phyloP scores from a whole-genome alignment of 1,284 basidiomycete genomes.

The Sporisorium scitamineum region DNA sequence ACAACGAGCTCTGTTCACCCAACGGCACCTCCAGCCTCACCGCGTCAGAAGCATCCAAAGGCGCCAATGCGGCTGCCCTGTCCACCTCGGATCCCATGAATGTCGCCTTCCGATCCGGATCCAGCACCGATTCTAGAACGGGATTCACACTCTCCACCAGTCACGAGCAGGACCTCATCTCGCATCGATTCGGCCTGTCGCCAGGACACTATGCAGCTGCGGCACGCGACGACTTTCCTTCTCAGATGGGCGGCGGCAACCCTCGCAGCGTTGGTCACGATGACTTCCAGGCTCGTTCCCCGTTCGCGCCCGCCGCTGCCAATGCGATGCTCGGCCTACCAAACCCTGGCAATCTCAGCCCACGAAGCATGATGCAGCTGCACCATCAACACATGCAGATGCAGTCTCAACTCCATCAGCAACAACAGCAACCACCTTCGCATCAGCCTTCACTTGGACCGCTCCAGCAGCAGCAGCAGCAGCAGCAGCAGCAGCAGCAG shows the following conservation, averaged over 20 bases:
- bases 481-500: slow-evolving; percentile 27
- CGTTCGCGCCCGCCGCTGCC: slow-evolving; percentile 16
- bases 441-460: background rate
- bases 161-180: slow-evolving; percentile 38
- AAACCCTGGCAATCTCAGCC: slow-evolving; percentile 54
- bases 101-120: slow-evolving; percentile 33
- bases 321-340: slow-evolving; percentile 37
- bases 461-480: slow-evolving; percentile 19
- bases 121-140: slow-evolving; percentile 25
- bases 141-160: slow-evolving; percentile 32
- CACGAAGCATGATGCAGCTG: slow-evolving; percentile 59
- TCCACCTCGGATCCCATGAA: slow-evolving; percentile 53
- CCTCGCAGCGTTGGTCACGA: slow-evolving; percentile 36
- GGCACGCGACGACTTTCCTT: slow-evolving; percentile 26
- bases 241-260: slow-evolving; percentile 33
- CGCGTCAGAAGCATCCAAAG: slow-evolving; percentile 29
- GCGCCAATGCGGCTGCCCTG: slow-evolving; percentile 30
- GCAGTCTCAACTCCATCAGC: slow-evolving; percentile 46
- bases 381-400: slow-evolving; percentile 63
- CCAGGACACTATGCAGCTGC: slow-evolving; percentile 31
- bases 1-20: slow-evolving; percentile 56
- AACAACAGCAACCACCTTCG: slow-evolving; percentile 14
- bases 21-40: slow-evolving; percentile 31
- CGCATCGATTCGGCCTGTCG: slow-evolving; percentile 42
- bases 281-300: slow-evolving; percentile 31